Conservation (phyloP, 108 stramenopile genomes). For the Parmales sp. region DNA sequence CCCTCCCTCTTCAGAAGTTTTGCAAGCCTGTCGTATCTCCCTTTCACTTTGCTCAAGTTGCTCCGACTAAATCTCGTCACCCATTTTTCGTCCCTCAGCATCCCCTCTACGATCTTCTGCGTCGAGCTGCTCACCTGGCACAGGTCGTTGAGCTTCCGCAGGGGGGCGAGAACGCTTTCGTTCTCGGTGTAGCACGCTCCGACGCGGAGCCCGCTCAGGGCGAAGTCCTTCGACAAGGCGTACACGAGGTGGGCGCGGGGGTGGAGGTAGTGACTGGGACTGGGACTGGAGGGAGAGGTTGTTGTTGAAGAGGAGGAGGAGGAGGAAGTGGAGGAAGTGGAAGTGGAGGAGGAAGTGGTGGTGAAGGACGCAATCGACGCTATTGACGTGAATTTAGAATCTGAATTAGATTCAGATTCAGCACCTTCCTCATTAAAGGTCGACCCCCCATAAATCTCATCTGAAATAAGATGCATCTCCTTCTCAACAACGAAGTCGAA, state of each 20-base stretch:
- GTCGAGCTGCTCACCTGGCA: constrained; percentile 68
- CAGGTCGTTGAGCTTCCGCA: constrained; percentile 73
- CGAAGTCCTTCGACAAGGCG: constrained; percentile 77
- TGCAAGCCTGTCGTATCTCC: constrained; percentile 43
- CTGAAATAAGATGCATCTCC: constrained; percentile 67
- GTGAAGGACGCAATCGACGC: too few species aligned
- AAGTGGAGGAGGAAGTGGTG: too few species aligned
- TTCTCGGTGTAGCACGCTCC: constrained; percentile 71
- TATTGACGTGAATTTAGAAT: too few species aligned
- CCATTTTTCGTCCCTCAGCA: constrained; percentile 44
- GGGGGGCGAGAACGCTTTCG: constrained; percentile 47
- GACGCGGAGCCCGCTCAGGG: constrained; percentile 65
- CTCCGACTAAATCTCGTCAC: constrained; percentile 38
- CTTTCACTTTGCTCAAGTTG: constrained; percentile 42
- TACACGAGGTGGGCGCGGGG: constrained; percentile 71
- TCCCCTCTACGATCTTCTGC: constrained; percentile 54
- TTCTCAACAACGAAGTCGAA: constrained; percentile 65
- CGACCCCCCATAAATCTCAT: constrained; percentile 85
- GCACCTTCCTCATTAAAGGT: too few species aligned
- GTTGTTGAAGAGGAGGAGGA: too few species aligned
- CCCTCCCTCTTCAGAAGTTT: constrained; percentile 39
- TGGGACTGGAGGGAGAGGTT: too few species aligned
- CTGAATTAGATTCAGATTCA: too few species aligned
- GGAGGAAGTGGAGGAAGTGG: too few species aligned
- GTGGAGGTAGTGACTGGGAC: too few species aligned